Evolutionary conservation across 78 protist species (phyloP).

Genomic region (Speleostelium caveatum): DNA sequence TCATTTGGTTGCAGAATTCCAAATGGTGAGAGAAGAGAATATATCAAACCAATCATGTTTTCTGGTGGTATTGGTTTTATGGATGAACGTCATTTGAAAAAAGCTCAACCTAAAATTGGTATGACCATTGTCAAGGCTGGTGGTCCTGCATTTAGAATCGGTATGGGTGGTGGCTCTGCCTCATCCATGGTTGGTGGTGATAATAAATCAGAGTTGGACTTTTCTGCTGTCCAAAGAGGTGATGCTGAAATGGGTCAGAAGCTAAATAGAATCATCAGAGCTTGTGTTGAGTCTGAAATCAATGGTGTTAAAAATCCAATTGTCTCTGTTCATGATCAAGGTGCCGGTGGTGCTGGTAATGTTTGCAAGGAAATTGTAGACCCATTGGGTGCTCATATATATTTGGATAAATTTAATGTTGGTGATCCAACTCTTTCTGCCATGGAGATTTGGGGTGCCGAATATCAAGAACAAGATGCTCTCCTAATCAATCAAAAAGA

Average conservation of each 20-base stretch:
- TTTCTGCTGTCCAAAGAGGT: constrained; percentile 96
- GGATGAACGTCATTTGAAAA: constrained; percentile 68
- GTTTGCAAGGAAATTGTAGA: constrained; percentile 92
- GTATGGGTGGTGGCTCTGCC: constrained; percentile 97
- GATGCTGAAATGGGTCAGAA: constrained; percentile 96
- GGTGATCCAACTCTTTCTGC: constrained; percentile 87
- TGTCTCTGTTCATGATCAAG: constrained; percentile 92
- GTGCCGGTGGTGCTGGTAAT: constrained; percentile 92
- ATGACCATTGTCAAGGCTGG: constrained; percentile 92
- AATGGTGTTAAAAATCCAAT: constrained; percentile 85
- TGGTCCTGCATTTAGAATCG: constrained; percentile 96
- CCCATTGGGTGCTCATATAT: constrained; percentile 81
- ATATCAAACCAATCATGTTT: constrained; percentile 97
- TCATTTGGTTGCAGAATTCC: constrained; percentile 54
- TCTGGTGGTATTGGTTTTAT: constrained; percentile 95
- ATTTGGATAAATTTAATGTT: constrained; percentile 49
- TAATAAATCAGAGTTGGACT: constrained; percentile 88
- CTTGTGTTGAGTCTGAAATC: constrained; percentile 83
- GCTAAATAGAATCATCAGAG: constrained; percentile 88
- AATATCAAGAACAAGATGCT: constrained; percentile 92
- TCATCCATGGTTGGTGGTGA: constrained; percentile 89
- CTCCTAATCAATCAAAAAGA: constrained; percentile 63
- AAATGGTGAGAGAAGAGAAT: constrained; percentile 88
- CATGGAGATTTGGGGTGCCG: constrained; percentile 94
- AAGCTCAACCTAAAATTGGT: constrained; percentile 82